phyloP scores from a whole-genome alignment of 2,329 filamentous ascomycete species.

The Neopestalotiopsis sp. region DNA sequence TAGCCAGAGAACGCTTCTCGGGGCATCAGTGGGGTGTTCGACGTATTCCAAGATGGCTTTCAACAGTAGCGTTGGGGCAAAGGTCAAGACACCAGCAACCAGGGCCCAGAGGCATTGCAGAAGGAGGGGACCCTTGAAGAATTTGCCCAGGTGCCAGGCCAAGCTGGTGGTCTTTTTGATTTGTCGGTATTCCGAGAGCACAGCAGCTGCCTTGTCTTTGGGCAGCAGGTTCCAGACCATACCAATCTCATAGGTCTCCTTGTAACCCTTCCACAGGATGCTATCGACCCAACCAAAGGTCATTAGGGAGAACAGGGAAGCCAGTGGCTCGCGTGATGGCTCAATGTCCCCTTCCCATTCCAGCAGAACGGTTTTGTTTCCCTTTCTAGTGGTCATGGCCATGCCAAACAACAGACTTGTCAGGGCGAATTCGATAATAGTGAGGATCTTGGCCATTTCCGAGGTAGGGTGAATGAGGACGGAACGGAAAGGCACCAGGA shows the following conservation, averaged over 20 bases:
- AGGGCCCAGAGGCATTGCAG: conserved; percentile 82
- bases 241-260: conserved; percentile 78
- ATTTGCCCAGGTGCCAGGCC: conserved; percentile 79
- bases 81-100: conserved; percentile 82
- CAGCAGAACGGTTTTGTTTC: conserved; percentile 85
- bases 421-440: conserved; percentile 76
- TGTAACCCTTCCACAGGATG: conserved; percentile 89
- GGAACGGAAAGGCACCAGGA: conserved; percentile 80
- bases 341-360: conserved; percentile 90
- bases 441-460: conserved; percentile 63
- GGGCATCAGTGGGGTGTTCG: conserved; percentile 77
- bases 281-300: conserved; percentile 92
- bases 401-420: conserved; percentile 76
- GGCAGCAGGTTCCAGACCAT: conserved; percentile 92
- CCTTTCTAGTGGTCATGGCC: conserved; percentile 82
- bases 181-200: conserved; percentile 84
- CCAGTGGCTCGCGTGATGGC: conserved; percentile 84
- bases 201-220: conserved; percentile 82
- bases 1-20: conserved; percentile 90
- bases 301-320: conserved; percentile 85
- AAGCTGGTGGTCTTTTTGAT: conserved; percentile 81
- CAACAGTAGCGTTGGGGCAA: conserved; percentile 87
- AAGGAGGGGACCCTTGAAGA: conserved; percentile 79
- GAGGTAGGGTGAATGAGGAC: conserved; percentile 79
- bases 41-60: conserved; percentile 93